phyloP scores from a whole-genome alignment of 208 protist genomes.

The Trypanosomatidae sp. region DNA sequence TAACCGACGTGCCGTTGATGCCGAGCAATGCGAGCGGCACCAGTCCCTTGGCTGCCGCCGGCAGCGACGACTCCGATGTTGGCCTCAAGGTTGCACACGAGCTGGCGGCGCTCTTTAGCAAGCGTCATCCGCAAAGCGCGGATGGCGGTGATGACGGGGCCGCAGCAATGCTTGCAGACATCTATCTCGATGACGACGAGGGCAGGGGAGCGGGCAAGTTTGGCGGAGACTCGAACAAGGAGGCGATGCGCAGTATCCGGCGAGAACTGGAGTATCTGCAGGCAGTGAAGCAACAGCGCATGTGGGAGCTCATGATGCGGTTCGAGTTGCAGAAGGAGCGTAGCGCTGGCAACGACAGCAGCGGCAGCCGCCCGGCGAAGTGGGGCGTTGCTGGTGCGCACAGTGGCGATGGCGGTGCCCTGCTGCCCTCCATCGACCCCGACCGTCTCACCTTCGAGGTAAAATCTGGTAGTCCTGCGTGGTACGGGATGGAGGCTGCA shows the following conservation, averaged over 20 bases:
- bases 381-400: not conserved
- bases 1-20: slow-evolving; percentile 3
- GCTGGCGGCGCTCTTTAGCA: slow-evolving; percentile 32
- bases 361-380: not conserved
- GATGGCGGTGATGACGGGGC: slow-evolving; percentile 5
- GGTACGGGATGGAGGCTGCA: slow-evolving; percentile 76
- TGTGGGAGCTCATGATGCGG: slow-evolving; percentile 49
- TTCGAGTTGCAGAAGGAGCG: slow-evolving; percentile 32
- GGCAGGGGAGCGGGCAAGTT: not conserved
- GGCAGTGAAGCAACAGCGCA: slow-evolving; percentile 39
- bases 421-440: slow-evolving; percentile 14
- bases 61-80: not conserved
- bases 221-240: slow-evolving; percentile 24
- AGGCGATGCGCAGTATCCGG: slow-evolving; percentile 37
- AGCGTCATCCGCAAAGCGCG: not conserved
- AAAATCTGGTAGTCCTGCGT: slow-evolving; percentile 48
- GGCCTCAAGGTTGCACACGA: slow-evolving; percentile 12
- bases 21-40: not conserved
- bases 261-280: slow-evolving; percentile 57
- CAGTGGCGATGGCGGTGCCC: not conserved
- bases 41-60: not conserved
- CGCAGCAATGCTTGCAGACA: slow-evolving; percentile 13
- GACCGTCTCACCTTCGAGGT: slow-evolving; percentile 56
- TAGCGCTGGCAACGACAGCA: not conserved
- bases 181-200: slow-evolving; percentile 27